Base-by-base conservation (phyloP, 2,329 filamentous ascomycete genomes). In the Sporothrix brunneoviolacea region DNA sequence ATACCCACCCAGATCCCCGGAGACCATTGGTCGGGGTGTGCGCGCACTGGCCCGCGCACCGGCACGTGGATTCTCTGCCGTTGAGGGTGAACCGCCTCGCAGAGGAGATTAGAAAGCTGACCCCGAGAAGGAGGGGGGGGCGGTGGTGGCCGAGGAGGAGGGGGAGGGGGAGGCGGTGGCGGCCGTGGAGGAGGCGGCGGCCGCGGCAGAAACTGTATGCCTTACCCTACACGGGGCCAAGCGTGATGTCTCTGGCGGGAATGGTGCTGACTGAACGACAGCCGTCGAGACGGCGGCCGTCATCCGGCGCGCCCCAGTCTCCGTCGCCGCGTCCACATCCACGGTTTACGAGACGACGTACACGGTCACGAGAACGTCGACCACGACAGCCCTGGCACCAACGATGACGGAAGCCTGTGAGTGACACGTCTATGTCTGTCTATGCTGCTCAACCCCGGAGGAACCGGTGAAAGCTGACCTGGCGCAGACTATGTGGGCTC, bases 111-210 rank as follows among this genome's bases (percentile, higher is more conserved):
- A n/a, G 21, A 8, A 22, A 22, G 18, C 44, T 48, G 27, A 39
- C 44, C n/a, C 12, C 9, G 9, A 27, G n/a, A 13, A 41, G 59
- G 62, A 13, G 62, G 59, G 3, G 56, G 60, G 36, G 61, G 64
- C 3, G 65, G 48, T 40, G 52, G 51, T 35, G 33, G 47, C 10
- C n/a, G 49, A 12, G 48, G 48, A 12, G 39, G 44, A 13, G 15
- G 47, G 5, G 41, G 38, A 1, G 33, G 52, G 22, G 39, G 43
- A 22, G 38, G 53, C 8, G 48, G 53, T 16, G 53, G 51, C 18
- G 36, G 49, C 7, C 30, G 53, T 10, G 46, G 53, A 4, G 49
- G 53, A 13, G 37, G 45, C 4, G 51, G 48, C 10, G 51, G 52
- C n/a, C 35, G 45, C 18, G 46, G 54, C 15, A 51, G 57, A 41